Evolutionary conservation across 805 yeast species (phyloP).

Genomic region (Wickerhamomyces alni): DNA sequence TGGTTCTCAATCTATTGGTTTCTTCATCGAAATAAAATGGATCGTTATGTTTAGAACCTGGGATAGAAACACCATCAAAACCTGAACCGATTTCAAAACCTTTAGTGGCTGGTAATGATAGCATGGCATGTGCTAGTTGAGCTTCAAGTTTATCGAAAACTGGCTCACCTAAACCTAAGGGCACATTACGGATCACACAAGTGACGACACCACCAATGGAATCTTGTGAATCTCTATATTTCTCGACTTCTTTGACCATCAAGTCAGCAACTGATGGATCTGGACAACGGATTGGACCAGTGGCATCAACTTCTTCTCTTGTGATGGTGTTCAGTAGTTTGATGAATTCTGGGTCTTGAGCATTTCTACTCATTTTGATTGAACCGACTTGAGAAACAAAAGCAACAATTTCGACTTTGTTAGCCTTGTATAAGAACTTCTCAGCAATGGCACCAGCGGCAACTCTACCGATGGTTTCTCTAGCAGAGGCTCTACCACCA

Average conservation of each 20-base stretch:
- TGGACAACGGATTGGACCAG: constrained; percentile 94
- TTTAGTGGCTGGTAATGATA: constrained; percentile 95
- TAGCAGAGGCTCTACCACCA: constrained; percentile 95
- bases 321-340: constrained; percentile 68
- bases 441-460: constrained; percentile 99
- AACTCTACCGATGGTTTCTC: constrained; percentile 98
- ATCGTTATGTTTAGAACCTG: constrained; percentile 94
- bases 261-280: constrained; percentile 60
- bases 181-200: constrained; percentile 91
- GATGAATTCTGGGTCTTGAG: constrained; percentile 58
- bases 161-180: constrained; percentile 97
- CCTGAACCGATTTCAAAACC: constrained; percentile 99
- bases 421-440: constrained; percentile 70
- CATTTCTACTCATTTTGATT: constrained; percentile 68
- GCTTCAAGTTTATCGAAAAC: constrained; percentile 97
- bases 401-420: constrained; percentile 89
- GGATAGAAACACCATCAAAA: constrained; percentile 79
- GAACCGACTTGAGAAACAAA: constrained; percentile 92
- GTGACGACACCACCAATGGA: constrained; percentile 98
- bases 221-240: constrained; percentile 79
- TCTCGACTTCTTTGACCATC: constrained; percentile 85
- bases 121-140: constrained; percentile 92
- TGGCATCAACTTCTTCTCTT: constrained; percentile 79
- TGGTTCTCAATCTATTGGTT: constrained; percentile 67
- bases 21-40: constrained; percentile 61